Percentiles rank a stretch among this genome's conserved stretches.
Evolutionary conservation across 1,284 basidiomycete species (phyloP).

Genomic region (Ganoderma lucidum): DNA sequence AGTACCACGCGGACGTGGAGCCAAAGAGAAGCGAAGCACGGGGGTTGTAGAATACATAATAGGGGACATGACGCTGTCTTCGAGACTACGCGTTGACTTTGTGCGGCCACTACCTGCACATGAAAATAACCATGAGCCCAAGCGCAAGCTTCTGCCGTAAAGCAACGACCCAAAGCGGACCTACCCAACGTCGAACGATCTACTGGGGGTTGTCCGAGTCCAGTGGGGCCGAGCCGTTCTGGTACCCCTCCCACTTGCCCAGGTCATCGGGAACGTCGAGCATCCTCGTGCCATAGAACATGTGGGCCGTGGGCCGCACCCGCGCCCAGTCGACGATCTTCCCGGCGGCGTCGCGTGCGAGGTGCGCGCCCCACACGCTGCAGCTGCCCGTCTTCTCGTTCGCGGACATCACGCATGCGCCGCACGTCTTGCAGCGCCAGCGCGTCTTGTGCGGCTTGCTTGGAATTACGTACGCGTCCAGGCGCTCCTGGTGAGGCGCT

Average conservation of each 20-base stretch:
- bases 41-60: not conserved
- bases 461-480: conserved; percentile 55
- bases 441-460: conserved; percentile 63
- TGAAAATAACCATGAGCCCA: not conserved
- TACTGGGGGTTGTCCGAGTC: conserved; percentile 1
- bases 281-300: conserved; percentile 69
- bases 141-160: not conserved
- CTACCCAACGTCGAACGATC: not conserved
- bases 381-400: conserved; percentile 54
- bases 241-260: conserved; percentile 71
- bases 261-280: conserved; percentile 61
- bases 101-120: not conserved
- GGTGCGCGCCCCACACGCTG: conserved; percentile 63
- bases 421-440: conserved; percentile 66
- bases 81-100: not conserved
- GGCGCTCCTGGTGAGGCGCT: conserved; percentile 42
- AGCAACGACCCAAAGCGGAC: not conserved
- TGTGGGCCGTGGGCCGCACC: conserved; percentile 66
- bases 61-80: not conserved
- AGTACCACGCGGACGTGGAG: not conserved
- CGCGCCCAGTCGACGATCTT: conserved; percentile 57
- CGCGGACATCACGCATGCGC: conserved; percentile 56
- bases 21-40: not conserved
- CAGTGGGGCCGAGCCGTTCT: conserved; percentile 49
- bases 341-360: conserved; percentile 58